Base-by-base conservation (phyloP, 2,329 filamentous ascomycete species). In the Fusarium globosum region DNA sequence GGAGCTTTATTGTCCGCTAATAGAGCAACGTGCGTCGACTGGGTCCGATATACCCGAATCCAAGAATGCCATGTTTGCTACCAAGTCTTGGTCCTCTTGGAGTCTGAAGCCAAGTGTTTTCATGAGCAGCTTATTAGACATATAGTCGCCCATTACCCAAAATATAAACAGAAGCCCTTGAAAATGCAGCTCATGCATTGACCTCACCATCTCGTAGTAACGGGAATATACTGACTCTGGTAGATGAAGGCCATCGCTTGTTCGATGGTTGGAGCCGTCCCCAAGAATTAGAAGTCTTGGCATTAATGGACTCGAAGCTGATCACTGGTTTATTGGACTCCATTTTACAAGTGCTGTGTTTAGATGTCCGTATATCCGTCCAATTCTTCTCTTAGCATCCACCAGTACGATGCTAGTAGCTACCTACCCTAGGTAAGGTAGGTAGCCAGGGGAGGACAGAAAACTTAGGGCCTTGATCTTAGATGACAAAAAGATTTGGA, bases 1-100 rank as follows among this genome's bases (percentile, higher is more conserved):
- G 71, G 68, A 71, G 58, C 51, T 51, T 73, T 73, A 57, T 56
- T 57, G 41, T 70, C 70, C 70, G 71, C 70, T 70, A 68, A 73
- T 64, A 60, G n/a, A 55, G 58, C 36, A 49, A 59, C 65, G 66
- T 69, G 65, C 48, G 23, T 65, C 45, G 35, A 56, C 42, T 55
- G 65, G 64, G 65, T 49, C 65, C 66, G 66, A 69, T 49, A 41
- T 49, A 69, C 42, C 66, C 66, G 66, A 61, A 64, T 68, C 48
- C 57, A 68, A 69, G 65, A 68, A 63, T 69, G 57, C 66, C 65
- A 68, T 63, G 28, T 62, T 43, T 45, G 28, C 21, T n/a, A 35
- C 35, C 20, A 41, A n/a, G 33, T 21, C 16, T 62, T 49, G 65
- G 26, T 20, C 12, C 18, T 20, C n/a, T 51, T 59, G 33, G 33